Conservation (phyloP, 208 protist species). For the Acanthamoeba triangularis region DNA sequence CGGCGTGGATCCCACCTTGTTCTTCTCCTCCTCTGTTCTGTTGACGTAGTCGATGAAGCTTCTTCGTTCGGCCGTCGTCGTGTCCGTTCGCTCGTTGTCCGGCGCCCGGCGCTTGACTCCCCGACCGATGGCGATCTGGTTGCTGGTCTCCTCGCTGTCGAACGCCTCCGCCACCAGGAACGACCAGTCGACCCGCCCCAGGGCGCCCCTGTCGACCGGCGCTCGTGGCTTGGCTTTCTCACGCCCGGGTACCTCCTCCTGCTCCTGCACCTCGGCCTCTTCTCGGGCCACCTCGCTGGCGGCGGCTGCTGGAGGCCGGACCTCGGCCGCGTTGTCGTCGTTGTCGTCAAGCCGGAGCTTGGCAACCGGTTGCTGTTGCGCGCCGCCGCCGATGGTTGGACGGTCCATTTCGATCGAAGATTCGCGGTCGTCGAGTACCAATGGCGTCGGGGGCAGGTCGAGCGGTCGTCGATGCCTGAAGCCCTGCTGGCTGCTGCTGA, state of each 20-base stretch:
- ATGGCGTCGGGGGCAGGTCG: neutral
- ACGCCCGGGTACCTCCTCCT: neutral
- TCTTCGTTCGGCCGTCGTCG: too few species aligned
- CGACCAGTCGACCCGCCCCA: neutral
- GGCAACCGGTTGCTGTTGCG: neutral
- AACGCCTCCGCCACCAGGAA: neutral
- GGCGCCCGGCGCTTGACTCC: too few species aligned
- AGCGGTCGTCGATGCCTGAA: neutral
- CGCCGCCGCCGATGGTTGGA: too few species aligned
- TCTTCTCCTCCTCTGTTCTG: too few species aligned
- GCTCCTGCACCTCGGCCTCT: neutral
- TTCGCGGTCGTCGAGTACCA: neutral
- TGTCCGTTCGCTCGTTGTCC: too few species aligned
- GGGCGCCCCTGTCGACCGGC: neutral
- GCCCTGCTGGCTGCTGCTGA: too few species aligned
- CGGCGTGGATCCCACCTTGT: too few species aligned
- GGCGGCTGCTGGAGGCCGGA: neutral
- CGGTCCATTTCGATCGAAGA: neutral
- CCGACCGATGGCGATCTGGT: neutral
- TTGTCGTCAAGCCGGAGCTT: neutral
- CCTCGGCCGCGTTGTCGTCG: neutral
- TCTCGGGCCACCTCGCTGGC: neutral
- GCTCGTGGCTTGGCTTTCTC: neutral
- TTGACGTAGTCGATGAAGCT: too few species aligned
- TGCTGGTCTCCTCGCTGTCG: neutral